Evolutionary conservation across 2,329 filamentous ascomycete genomes (phyloP), one percentile per base, ranked within the genome.

Genomic region (Penicillium sp.): DNA sequence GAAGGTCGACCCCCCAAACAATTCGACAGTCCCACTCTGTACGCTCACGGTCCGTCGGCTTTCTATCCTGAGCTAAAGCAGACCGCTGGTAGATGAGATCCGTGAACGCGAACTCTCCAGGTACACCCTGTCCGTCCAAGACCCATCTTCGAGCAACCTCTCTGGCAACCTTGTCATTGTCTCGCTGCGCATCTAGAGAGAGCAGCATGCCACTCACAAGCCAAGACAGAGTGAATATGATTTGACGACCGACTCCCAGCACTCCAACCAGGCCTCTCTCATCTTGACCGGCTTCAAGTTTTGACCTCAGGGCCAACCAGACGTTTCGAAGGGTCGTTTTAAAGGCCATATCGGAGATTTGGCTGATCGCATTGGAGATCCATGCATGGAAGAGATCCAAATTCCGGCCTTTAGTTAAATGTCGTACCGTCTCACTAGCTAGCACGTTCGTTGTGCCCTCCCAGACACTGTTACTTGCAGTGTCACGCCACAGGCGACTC

Each of bases 381-480:
- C 86, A 72, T 5, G 77, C 74, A 3, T 73, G 75, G 53, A 79
- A 72, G 0, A 72, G 58, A 4, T 42, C 62, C 56, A 65, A 60
- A 30, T 69, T 65, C 19, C 61, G 15, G 3, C 55, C 49, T 12
- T 65, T 69, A 4, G 59, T 64, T 13, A 64, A 28, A 40, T 64
- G 60, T 12, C 82, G 73, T 19, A 84, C 76, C 1, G 82, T 74
- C 63, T 85, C 83, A 30, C 80, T 80, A 12, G 85, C 85, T 61
- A 92, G 80, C 7, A 92, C 86, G 68, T 90, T 88, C 0, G 88
- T 90, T 0, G 89, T 91, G 1, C 89, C 88, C 73, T 90, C 88
- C 87, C 88, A 90, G 37, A 91, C 88, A 38, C 81, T 80, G 10
- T 64, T 64, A 24, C 60, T 62, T 4, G 62, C 62, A 28, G 84